Percentiles rank a stretch among this genome's conserved stretches.
Evolutionary conservation across 768 basidiomycete genomes (phyloP).

Genomic region (Tremella mesenterica): DNA sequence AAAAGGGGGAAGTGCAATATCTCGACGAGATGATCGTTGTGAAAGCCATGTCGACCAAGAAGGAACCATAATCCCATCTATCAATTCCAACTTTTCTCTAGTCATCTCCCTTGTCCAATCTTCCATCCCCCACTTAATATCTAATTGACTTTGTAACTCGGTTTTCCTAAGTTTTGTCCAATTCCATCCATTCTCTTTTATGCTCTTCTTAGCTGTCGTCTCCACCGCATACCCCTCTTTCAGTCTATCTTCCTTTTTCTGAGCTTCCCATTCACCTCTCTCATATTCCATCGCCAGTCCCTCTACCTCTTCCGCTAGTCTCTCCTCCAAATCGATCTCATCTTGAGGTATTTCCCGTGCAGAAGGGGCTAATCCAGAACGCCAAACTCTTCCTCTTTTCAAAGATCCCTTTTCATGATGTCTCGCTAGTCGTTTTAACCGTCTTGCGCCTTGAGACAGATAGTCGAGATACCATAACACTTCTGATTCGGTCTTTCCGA

Average conservation of each 20-base stretch:
- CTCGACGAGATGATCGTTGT: not conserved
- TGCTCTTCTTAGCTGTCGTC: not conserved
- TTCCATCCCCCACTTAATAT: not conserved
- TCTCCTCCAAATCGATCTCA: constrained; percentile 4
- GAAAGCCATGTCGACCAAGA: not conserved
- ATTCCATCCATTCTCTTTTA: not conserved
- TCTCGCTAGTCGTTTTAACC: not conserved
- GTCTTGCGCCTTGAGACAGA: constrained; percentile 48
- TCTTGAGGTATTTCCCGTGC: constrained; percentile 6
- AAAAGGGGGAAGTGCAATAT: not conserved
- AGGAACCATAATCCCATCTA: not conserved
- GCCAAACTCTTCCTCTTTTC: constrained; percentile 3
- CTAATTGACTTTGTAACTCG: not conserved
- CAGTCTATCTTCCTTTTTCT: not conserved
- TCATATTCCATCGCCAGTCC: not conserved
- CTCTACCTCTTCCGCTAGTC: not conserved
- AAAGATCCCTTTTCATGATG: not conserved
- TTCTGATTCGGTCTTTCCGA: constrained; percentile 63
- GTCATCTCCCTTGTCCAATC: not conserved
- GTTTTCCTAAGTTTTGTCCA: not conserved
- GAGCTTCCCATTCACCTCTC: not conserved
- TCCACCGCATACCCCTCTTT: not conserved
- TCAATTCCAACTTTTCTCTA: not conserved
- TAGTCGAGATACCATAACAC: constrained; percentile 60
- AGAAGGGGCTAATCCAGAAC: constrained; percentile 3